Evolutionary conservation across 805 yeast species (phyloP).

Genomic region (Starmerella potacharoeniae): DNA sequence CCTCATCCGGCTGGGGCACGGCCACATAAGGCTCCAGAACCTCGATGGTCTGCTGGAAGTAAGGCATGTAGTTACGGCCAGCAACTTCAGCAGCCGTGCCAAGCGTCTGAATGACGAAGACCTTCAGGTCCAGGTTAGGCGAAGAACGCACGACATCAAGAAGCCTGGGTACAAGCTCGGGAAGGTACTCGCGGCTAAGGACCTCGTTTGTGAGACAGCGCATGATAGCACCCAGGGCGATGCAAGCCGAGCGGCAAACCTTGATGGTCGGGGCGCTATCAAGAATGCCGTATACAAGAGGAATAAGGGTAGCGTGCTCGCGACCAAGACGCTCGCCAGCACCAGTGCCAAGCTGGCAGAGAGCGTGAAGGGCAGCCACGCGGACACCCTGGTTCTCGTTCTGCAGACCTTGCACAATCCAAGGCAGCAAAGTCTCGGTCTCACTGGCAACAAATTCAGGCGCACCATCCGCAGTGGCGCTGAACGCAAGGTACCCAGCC

Average conservation of each 20-base stretch:
- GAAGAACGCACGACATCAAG: conserved; percentile 72
- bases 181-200: conserved; percentile 62
- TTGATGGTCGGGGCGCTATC: conserved; percentile 73
- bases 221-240: conserved; percentile 80
- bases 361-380: conserved; percentile 74
- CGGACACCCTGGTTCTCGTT: conserved; percentile 65
- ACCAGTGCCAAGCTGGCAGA: conserved; percentile 68
- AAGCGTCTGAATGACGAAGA: conserved; percentile 78
- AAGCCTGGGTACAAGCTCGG: conserved; percentile 80
- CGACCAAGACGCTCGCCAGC: conserved; percentile 76
- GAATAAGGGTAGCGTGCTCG: conserved; percentile 70
- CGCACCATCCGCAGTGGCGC: conserved; percentile 81
- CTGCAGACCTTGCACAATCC: conserved; percentile 62
- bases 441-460: conserved; percentile 82
- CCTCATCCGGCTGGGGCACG: conserved; percentile 43
- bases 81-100: conserved; percentile 96
- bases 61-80: conserved; percentile 78
- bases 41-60: conserved; percentile 68
- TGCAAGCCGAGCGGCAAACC: conserved; percentile 82
- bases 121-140: conserved; percentile 38
- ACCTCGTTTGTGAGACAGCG: conserved; percentile 87
- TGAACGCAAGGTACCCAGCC: conserved; percentile 72
- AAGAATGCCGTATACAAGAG: conserved; percentile 75
- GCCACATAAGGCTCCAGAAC: conserved; percentile 69
- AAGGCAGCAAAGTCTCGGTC: conserved; percentile 59